Evolutionary conservation across 2,329 filamentous ascomycete genomes (phyloP).

Genomic region (Exophiala dermatitidis): DNA sequence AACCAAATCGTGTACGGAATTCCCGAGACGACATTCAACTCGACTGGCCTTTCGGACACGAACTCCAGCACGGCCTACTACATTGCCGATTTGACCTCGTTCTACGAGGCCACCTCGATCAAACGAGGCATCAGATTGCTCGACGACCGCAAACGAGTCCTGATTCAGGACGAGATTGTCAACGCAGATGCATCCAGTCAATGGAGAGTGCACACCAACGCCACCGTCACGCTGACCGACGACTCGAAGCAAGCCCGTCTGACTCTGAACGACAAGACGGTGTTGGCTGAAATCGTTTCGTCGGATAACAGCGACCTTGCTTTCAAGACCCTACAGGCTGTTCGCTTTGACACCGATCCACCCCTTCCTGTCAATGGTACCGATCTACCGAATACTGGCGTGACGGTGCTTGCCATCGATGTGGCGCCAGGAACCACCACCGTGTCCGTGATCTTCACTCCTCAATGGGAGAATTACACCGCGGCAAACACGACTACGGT

Average conservation of each 20-base stretch:
- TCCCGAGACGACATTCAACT: constrained; percentile 1
- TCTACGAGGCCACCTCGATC: constrained; percentile 1
- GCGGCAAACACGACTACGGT: background rate
- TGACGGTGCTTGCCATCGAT: constrained; percentile 7
- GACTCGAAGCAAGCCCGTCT: constrained; percentile 7
- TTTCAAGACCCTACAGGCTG: constrained; percentile 3
- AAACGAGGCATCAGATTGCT: constrained; percentile 6
- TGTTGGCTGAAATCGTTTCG: constrained; percentile 1
- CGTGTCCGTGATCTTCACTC: constrained; percentile 5
- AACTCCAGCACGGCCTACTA: constrained; percentile 4
- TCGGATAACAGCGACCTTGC: constrained; percentile 3
- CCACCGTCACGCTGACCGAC: constrained; percentile 1
- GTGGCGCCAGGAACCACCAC: background rate
- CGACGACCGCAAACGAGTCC: constrained; percentile 3
- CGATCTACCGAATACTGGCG: constrained; percentile 4
- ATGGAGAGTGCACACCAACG: constrained; percentile 6
- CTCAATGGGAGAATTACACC: background rate
- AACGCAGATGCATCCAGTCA: constrained; percentile 3
- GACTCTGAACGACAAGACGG: constrained; percentile 3
- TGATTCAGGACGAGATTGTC: constrained; percentile 7
- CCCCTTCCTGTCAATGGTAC: background rate
- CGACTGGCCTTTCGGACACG: background rate
- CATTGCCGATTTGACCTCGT: constrained; percentile 2
- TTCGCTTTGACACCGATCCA: background rate
- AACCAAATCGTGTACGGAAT: constrained; percentile 6